These are phyloP conservation scores for Phylloporus arenicola DNA, from an alignment of 768 basidiomycete species.

Conservation along the genomic window DNA sequence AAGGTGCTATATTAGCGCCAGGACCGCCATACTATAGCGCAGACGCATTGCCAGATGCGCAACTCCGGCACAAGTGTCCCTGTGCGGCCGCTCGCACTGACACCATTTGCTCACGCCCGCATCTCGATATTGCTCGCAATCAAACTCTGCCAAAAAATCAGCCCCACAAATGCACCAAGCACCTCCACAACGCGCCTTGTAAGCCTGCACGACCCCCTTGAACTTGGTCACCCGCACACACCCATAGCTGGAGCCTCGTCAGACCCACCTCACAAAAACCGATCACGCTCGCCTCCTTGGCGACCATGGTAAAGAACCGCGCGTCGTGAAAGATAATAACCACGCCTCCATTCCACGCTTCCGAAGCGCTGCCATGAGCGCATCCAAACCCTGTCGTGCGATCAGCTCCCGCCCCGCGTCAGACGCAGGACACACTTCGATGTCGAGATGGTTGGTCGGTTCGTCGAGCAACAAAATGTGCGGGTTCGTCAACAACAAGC, in stretches of 20 bases:
- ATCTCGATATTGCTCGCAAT: constrained; percentile 70
- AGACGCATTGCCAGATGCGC: no score
- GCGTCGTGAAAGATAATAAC: constrained; percentile 96
- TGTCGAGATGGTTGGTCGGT: no score
- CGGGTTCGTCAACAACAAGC: constrained; percentile 81
- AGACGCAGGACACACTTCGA: constrained; percentile 49
- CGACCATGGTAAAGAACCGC: constrained; percentile 89
- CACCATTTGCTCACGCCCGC: constrained; percentile 35
- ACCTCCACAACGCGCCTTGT: constrained; percentile 57
- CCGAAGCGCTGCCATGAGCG: constrained; percentile 80
- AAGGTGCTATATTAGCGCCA: no score
- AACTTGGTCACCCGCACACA: constrained; percentile 85
- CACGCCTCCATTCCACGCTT: constrained; percentile 83
- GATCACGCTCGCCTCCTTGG: constrained; percentile 56
- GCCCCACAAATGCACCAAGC: not conserved
- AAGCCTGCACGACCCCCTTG: constrained; percentile 83
- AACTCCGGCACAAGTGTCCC: no score
- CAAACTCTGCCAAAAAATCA: constrained; percentile 51
- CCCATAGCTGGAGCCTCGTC: constrained; percentile 67
- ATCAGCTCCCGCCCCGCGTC: not conserved
- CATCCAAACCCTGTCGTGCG: constrained; percentile 75
- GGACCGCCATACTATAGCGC: no score
- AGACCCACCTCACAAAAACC: not conserved
- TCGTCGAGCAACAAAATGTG: constrained; percentile 91
- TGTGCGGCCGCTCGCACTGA: no score